Conservation (phyloP, 2,329 filamentous ascomycete species). For the Fonsecaea nubica region DNA sequence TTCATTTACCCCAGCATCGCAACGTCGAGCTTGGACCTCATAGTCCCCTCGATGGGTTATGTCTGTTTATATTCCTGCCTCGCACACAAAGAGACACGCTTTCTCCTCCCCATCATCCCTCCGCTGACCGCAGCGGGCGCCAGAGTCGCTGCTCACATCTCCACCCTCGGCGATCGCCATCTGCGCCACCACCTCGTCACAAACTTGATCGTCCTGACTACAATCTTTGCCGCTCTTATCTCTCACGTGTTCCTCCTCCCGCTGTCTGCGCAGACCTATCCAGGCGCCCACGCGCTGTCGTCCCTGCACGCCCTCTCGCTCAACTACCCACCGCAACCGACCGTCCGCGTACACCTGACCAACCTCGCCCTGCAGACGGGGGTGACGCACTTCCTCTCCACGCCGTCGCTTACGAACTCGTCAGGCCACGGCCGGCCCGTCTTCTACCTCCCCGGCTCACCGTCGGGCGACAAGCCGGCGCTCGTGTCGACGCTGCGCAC, state of each 20-base stretch:
- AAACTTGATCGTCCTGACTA: constrained; percentile 63
- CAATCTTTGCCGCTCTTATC: constrained; percentile 64
- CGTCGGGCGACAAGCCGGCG: constrained; percentile 36
- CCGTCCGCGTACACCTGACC: constrained; percentile 60
- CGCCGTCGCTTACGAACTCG: constrained; percentile 34
- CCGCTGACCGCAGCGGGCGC: constrained; percentile 78
- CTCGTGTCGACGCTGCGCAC: constrained; percentile 26
- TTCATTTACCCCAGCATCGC: constrained; percentile 2
- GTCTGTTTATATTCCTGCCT: constrained; percentile 82
- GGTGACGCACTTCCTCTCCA: constrained; percentile 65
- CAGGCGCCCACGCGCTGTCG: constrained; percentile 79
- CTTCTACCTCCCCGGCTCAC: constrained; percentile 38
- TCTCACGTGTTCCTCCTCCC: constrained; percentile 75
- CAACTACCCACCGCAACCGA: constrained; percentile 38
- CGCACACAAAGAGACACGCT: constrained; percentile 95
- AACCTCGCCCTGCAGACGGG: constrained; percentile 70
- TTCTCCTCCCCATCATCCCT: constrained; percentile 88
- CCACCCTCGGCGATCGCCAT: constrained; percentile 69
- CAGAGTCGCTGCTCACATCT: constrained; percentile 74
- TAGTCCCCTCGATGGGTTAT: constrained; percentile 74
- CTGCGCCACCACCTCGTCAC: constrained; percentile 62
- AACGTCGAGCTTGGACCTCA: constrained; percentile 61
- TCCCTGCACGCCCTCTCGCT: constrained; percentile 46
- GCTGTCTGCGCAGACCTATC: constrained; percentile 89
- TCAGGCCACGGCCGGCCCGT: constrained; percentile 32